Base-by-base conservation (phyloP, 768 basidiomycete genomes). In the button mushroom (Agaricus bisporus) region DNA sequence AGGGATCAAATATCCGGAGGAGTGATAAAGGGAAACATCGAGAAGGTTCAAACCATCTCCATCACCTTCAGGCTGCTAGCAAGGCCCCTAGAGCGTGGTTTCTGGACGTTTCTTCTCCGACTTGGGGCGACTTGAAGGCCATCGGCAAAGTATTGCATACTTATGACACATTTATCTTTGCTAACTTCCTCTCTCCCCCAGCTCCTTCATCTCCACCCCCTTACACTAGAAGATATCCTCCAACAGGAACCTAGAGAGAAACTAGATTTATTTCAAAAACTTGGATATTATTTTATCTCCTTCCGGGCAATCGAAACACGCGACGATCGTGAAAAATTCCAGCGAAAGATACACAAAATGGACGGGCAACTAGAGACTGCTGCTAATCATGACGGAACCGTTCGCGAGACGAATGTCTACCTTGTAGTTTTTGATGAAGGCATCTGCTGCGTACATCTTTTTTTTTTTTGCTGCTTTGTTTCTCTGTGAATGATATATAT, bases 181-280 rank as follows among this genome's bases (percentile, higher is more conserved):
- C 20, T 44, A 26, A 46, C 59, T 35, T 37, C 37, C 41, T 15
- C 26, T 2, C 4, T 20, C 36, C 44, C 41, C 12, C 60, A 94
- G 91, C 70, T 90, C 15, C 72, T 95, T 22, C 89, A 91, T 57
- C 77, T 98, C 0, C 95, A 98, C 66, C 95, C 95, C 0, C 71
- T 98, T 43, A 95, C 94, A 0, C 75, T 97, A 11, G 95, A 98
- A 67, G 94, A 98, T 68, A 91, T 95, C 42, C 69, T 98, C 7
- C 89, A 91, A 56, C 86, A 89, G 68, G 94, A 98, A 56, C 86
- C 91, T 14, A 79, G 92, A 37, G 95, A 97, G 68, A 98, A 98
- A 68, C 69, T 95, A 15, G 94, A 97, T 63, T 70, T 85, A 17
- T 95, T 95, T 63, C 81, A 88, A 0, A 83, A 80, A 59, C 78